Conservation (phyloP, 208 protist species). For the Trypanosoma brucei region DNA sequence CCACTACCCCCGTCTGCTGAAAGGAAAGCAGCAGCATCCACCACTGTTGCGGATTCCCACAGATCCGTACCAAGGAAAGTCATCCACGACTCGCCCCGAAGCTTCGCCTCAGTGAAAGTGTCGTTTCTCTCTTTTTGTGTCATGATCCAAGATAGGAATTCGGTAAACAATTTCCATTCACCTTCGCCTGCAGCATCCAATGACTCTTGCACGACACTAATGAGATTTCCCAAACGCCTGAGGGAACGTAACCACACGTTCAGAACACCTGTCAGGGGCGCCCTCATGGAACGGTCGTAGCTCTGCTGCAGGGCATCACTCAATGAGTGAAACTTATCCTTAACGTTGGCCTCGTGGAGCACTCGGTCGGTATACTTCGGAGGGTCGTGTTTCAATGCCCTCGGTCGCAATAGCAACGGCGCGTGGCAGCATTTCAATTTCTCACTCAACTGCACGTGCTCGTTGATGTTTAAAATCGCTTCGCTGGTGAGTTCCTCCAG, state of each 20-base stretch:
- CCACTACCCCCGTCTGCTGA: not conserved
- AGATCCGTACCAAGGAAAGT: conserved; percentile 21
- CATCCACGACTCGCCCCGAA: conserved; percentile 19
- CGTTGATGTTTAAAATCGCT: conserved; percentile 29
- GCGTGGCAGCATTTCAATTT: conserved; percentile 51
- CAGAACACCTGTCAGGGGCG: conserved; percentile 43
- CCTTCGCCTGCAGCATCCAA: conserved; percentile 14
- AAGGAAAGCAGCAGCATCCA: not conserved
- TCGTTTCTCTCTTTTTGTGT: conserved; percentile 45
- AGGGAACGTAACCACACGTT: conserved; percentile 12
- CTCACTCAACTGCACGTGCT: conserved; percentile 31
- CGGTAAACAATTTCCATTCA: conserved; percentile 27
- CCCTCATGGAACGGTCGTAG: conserved; percentile 42
- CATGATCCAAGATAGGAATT: conserved; percentile 62
- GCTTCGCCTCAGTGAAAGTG: conserved; percentile 25
- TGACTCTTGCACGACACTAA: conserved; percentile 20
- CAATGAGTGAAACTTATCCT: conserved; percentile 20
- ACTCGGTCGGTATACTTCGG: conserved; percentile 7
- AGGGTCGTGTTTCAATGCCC: conserved; percentile 9
- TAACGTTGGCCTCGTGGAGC: conserved; percentile 14
- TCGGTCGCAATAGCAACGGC: conserved; percentile 51
- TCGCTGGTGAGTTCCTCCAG: conserved; percentile 36
- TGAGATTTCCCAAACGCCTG: conserved; percentile 19
- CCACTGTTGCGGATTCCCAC: conserved; percentile 16
- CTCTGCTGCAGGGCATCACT: conserved; percentile 32